These are phyloP conservation scores for Eremothecium gossypii DNA, from an alignment of 1,139 yeast species.

Conservation along the genomic window DNA sequence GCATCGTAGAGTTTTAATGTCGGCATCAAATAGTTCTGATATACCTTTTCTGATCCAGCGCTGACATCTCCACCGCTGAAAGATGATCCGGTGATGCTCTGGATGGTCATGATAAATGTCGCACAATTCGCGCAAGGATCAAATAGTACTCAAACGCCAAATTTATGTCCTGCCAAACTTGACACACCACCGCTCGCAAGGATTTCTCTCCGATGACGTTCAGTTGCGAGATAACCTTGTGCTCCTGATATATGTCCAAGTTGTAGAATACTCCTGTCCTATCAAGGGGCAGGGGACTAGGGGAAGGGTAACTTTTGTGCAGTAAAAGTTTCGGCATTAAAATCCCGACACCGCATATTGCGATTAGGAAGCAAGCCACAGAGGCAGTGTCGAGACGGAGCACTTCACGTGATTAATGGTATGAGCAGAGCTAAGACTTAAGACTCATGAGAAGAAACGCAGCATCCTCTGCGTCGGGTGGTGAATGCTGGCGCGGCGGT, in stretches of 20 bases:
- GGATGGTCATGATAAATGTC: slow-evolving; percentile 10
- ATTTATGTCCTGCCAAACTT: too few relatives aligned
- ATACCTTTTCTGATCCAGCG: slow-evolving; percentile 26
- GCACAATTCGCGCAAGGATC: background rate
- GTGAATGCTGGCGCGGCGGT: slow-evolving; percentile 7
- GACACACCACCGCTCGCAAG: too few relatives aligned
- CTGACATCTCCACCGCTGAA: slow-evolving; percentile 15
- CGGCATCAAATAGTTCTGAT: slow-evolving; percentile 29
- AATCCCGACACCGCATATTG: too few relatives aligned
- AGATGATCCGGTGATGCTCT: slow-evolving; percentile 5
- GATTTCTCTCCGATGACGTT: too few relatives aligned
- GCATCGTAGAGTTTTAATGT: slow-evolving; percentile 27
- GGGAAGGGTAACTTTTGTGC: slow-evolving; percentile 5
- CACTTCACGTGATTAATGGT: background rate
- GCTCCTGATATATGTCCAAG: too few relatives aligned
- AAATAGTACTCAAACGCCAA: too few relatives aligned
- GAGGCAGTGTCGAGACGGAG: too few relatives aligned
- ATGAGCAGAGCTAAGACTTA: slow-evolving; percentile 13
- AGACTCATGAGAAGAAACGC: slow-evolving; percentile 26
- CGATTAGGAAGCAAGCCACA: too few relatives aligned
- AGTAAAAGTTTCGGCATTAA: background rate
- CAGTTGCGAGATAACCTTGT: too few relatives aligned
- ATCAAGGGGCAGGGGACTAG: slow-evolving; percentile 3
- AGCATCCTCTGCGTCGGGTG: slow-evolving; percentile 20
- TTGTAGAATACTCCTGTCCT: background rate